These are phyloP conservation scores for Aurifilum marmelostoma DNA, from an alignment of 2,329 filamentous ascomycete species.

Conservation along the genomic window DNA sequence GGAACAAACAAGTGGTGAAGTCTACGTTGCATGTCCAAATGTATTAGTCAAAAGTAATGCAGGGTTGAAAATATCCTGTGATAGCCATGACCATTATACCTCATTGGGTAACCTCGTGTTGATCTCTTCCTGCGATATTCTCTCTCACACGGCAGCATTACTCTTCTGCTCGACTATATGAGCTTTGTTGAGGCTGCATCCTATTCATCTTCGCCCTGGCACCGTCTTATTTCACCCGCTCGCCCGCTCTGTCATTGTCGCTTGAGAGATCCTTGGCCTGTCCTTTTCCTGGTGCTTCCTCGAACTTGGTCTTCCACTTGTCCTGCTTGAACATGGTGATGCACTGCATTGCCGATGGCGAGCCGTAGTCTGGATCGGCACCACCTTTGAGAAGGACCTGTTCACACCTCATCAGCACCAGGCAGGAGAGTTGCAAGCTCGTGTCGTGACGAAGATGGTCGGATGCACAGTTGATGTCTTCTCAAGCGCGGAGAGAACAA, in stretches of 20 bases:
- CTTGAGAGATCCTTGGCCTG: conserved; percentile 38
- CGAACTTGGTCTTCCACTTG: conserved; percentile 54
- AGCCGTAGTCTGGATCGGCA: conserved; percentile 57
- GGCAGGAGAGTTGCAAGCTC: conserved; percentile 15
- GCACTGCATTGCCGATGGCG: conserved; percentile 53
- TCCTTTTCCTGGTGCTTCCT: conserved; percentile 51
- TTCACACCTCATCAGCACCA: not conserved
- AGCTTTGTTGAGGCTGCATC: not conserved
- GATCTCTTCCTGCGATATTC: too few species aligned
- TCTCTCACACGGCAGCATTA: too few species aligned
- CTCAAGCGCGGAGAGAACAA: not conserved
- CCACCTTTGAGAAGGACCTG: conserved; percentile 54
- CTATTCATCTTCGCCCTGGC: not conserved
- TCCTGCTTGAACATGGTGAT: conserved; percentile 57
- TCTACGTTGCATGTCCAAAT: too few species aligned
- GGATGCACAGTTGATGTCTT: not conserved
- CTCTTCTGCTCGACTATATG: too few species aligned
- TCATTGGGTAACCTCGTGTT: too few species aligned
- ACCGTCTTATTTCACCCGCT: conserved; percentile 8
- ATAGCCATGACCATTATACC: too few species aligned
- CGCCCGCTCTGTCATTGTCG: conserved; percentile 5
- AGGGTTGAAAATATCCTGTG: too few species aligned
- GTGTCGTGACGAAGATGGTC: not conserved
- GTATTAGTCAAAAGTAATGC: too few species aligned
- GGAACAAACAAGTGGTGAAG: too few species aligned